Conservation (phyloP, 1,284 basidiomycete species). For the Ganoderma meredithae region DNA sequence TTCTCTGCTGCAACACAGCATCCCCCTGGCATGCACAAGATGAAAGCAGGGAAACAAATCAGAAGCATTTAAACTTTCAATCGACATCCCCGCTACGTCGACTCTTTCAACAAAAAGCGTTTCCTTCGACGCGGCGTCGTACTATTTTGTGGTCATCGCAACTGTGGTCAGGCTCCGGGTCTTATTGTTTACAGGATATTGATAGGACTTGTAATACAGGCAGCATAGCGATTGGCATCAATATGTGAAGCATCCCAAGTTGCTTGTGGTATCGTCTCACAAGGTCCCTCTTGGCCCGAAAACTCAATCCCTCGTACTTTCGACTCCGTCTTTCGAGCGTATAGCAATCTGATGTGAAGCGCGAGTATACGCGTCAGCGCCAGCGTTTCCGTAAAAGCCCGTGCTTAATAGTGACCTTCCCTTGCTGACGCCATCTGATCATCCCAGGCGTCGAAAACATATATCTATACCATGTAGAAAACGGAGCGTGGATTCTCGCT, state of each 20-base stretch:
- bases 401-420: too few relatives aligned
- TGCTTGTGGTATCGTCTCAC: background rate
- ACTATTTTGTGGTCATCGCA: background rate
- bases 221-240: background rate
- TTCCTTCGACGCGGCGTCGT: background rate
- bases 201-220: too few relatives aligned
- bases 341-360: too few relatives aligned
- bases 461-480: background rate
- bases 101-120: background rate
- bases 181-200: background rate
- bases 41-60: background rate
- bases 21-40: background rate
- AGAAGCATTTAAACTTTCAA: too few relatives aligned
- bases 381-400: too few relatives aligned
- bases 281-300: background rate
- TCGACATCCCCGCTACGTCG: background rate
- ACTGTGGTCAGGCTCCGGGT: background rate
- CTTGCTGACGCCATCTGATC: too few relatives aligned
- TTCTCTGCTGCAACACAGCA: background rate
- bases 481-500: background rate
- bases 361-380: too few relatives aligned
- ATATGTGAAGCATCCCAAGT: too few relatives aligned
- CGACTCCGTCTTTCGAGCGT: too few relatives aligned
- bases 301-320: background rate
- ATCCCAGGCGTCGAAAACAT: background rate